Conservation (phyloP, 495 filamentous ascomycete genomes). For the Talaromyces ruber region DNA sequence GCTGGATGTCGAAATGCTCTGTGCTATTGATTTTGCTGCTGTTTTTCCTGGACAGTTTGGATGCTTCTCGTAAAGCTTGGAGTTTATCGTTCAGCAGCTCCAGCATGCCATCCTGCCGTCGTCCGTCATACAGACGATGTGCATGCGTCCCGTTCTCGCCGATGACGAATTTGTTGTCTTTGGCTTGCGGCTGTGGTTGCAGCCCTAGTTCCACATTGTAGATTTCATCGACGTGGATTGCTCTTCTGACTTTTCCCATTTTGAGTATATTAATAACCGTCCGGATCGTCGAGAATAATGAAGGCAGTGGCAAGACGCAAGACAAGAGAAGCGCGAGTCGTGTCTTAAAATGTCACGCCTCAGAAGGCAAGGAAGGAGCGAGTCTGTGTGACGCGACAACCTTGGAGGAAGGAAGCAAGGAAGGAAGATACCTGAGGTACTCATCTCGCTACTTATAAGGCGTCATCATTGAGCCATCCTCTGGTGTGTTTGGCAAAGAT, state of each 20-base stretch:
- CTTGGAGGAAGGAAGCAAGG: not conserved
- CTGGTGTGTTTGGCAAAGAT: not conserved
- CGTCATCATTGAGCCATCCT: not conserved
- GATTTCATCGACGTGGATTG: not conserved
- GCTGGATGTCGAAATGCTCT: not conserved
- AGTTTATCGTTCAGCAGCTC: conserved; percentile 6
- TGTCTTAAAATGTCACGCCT: too few species aligned
- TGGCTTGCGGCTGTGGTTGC: not conserved
- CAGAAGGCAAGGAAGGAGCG: not conserved
- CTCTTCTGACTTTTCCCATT: not conserved
- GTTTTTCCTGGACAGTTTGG: not conserved
- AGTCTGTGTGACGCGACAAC: not conserved
- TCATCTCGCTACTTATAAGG: not conserved
- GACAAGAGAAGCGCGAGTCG: not conserved
- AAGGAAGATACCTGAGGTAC: not conserved
- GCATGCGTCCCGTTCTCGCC: conserved; percentile 1
- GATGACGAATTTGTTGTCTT: conserved; percentile 3
- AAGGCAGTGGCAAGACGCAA: not conserved
- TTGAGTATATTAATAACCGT: not conserved
- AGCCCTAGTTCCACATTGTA: not conserved
- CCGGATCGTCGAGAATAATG: too few species aligned
- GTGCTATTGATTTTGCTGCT: not conserved
- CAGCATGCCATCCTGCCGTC: conserved; percentile 4
- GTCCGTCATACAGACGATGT: conserved; percentile 5
- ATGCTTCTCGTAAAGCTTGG: not conserved